These are phyloP conservation scores for Exsudoporus frostii DNA, from an alignment of 768 basidiomycete genomes.

Conservation along the genomic window DNA sequence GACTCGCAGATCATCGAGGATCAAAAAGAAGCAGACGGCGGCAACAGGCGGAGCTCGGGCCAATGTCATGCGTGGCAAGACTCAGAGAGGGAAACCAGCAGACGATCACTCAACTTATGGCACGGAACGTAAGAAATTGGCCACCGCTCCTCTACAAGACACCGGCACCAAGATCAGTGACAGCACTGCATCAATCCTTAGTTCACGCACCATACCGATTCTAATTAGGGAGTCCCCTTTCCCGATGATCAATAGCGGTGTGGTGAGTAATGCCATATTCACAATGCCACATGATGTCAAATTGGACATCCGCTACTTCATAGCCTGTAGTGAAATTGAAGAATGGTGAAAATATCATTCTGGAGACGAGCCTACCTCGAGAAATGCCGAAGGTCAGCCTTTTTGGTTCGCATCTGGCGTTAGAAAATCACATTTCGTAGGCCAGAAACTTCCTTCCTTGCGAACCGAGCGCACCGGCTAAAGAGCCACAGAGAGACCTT, in stretches of 20 bases:
- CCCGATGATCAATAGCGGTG: neutral
- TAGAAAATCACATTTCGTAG: conserved; percentile 6
- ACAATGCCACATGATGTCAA: neutral
- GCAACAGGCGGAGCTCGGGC: conserved; percentile 7
- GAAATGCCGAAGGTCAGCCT: conserved; percentile 13
- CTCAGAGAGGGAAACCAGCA: conserved; percentile 4
- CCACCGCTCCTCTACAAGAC: neutral
- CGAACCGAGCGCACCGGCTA: conserved; percentile 9
- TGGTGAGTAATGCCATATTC: conserved; percentile 8
- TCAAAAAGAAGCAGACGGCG: conserved; percentile 12
- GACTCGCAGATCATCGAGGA: conserved; percentile 17
- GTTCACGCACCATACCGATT: neutral
- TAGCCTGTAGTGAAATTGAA: neutral
- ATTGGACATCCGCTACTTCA: neutral
- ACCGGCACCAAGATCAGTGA: neutral
- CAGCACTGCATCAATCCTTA: neutral
- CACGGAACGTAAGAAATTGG: neutral
- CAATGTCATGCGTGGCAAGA: conserved; percentile 29
- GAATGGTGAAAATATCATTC: neutral
- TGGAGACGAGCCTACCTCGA: neutral
- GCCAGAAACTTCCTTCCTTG: neutral
- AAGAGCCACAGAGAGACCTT: conserved; percentile 33
- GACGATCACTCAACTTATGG: neutral
- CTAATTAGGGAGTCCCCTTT: neutral
- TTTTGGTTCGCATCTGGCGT: neutral